Conservation (phyloP, 306 rosid species). For the Vicia faba region DNA sequence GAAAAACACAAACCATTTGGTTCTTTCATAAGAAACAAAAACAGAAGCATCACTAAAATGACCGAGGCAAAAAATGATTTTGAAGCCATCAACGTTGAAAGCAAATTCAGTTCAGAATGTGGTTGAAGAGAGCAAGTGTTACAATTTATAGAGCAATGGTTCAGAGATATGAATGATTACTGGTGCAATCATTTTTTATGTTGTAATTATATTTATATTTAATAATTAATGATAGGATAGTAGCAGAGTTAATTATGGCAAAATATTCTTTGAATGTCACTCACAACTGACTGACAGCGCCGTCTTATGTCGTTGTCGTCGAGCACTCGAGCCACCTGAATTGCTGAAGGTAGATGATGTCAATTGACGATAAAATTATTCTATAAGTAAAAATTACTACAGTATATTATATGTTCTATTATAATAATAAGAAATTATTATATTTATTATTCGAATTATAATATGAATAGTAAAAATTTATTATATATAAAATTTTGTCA, state of each 20-base stretch:
- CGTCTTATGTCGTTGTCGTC: not conserved
- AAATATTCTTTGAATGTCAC: no score
- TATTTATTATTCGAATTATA: no score
- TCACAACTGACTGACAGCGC: not conserved
- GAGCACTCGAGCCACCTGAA: conserved; percentile 3
- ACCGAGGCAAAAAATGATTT: not conserved
- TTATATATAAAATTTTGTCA: no score
- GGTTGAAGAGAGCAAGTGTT: no score
- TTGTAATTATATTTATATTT: no score
- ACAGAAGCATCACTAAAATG: not conserved
- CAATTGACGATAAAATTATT: not conserved
- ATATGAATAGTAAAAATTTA: no score
- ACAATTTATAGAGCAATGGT: not conserved
- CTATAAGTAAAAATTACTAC: no score
- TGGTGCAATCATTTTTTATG: no score
- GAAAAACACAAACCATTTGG: not conserved
- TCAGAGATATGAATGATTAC: not conserved
- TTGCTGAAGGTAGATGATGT: not conserved
- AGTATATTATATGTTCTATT: no score
- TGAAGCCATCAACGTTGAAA: not conserved
- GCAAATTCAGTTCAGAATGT: no score
- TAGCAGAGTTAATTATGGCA: not conserved
- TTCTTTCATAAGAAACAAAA: not conserved
- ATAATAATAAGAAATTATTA: no score
- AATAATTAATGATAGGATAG: not conserved